phyloP scores from a whole-genome alignment of 345 rosid species.

The Psidium friedrichsthalianum region DNA sequence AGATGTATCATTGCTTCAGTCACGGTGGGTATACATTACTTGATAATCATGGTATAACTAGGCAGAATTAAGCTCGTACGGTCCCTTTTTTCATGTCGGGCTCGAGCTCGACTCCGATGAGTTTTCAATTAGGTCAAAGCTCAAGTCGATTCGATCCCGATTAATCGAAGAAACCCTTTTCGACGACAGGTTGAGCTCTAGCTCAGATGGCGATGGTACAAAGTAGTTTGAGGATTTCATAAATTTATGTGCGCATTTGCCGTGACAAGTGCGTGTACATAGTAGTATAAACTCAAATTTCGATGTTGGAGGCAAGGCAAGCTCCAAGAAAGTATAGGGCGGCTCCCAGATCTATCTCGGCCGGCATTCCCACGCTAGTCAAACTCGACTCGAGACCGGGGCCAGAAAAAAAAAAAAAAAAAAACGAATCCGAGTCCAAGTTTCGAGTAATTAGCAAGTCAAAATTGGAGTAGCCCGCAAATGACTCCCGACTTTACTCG shows the following conservation, averaged over 20 bases:
- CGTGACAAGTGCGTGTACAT: neutral
- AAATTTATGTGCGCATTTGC: neutral
- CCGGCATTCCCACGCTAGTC: too few relatives aligned
- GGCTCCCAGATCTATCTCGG: too few relatives aligned
- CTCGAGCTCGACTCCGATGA: accelerated
- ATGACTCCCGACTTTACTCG: too few relatives aligned
- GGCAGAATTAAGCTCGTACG: neutral
- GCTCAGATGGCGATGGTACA: too few relatives aligned
- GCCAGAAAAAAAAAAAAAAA: too few relatives aligned
- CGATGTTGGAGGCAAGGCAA: too few relatives aligned
- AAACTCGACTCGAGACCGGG: too few relatives aligned
- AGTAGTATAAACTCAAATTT: neutral
- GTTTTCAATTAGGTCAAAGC: neutral
- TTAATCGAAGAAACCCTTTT: neutral
- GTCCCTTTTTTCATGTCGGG: neutral
- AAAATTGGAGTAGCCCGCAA: too few relatives aligned
- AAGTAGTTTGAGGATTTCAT: neutral
- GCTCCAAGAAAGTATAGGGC: too few relatives aligned
- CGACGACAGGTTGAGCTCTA: too few relatives aligned
- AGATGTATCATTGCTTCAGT: neutral
- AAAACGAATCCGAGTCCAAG: too few relatives aligned
- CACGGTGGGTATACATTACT: neutral
- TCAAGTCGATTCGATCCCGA: accelerated
- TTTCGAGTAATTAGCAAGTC: too few relatives aligned
- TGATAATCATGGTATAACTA: accelerated